These are phyloP conservation scores for Ceratocystis destructans DNA, from an alignment of 2,329 filamentous ascomycete species.

Conservation along the genomic window DNA sequence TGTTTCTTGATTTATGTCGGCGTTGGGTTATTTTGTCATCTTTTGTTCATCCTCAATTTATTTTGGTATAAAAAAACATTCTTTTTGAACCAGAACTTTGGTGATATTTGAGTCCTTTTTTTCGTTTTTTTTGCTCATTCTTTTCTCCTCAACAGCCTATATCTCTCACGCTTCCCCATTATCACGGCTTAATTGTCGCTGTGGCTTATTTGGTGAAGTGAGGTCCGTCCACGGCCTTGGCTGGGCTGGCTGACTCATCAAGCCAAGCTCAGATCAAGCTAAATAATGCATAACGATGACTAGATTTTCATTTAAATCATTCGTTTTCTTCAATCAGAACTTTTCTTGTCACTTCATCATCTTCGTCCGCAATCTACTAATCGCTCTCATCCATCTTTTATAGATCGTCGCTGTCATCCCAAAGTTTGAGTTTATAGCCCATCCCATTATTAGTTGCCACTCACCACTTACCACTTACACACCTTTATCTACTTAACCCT, in stretches of 20 bases:
- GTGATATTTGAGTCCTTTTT: neutral
- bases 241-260: neutral
- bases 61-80: neutral
- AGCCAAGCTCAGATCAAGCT: neutral
- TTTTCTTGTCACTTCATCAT: too few species aligned
- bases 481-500: neutral
- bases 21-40: neutral
- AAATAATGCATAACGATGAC: neutral
- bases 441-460: too few species aligned
- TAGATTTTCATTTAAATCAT: neutral
- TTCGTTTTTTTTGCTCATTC: neutral
- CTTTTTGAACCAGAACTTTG: neutral
- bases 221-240: neutral
- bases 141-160: neutral
- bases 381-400: too few species aligned
- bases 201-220: neutral
- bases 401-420: too few species aligned
- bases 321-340: neutral
- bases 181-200: neutral
- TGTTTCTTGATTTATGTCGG: conserved; percentile 1
- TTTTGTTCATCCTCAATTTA: neutral
- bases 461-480: too few species aligned
- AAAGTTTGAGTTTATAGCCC: too few species aligned
- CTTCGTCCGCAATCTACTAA: too few species aligned
- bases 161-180: neutral